Evolutionary conservation across 2,329 filamentous ascomycete species (phyloP).

Genomic region (Trichoderma sp.): DNA sequence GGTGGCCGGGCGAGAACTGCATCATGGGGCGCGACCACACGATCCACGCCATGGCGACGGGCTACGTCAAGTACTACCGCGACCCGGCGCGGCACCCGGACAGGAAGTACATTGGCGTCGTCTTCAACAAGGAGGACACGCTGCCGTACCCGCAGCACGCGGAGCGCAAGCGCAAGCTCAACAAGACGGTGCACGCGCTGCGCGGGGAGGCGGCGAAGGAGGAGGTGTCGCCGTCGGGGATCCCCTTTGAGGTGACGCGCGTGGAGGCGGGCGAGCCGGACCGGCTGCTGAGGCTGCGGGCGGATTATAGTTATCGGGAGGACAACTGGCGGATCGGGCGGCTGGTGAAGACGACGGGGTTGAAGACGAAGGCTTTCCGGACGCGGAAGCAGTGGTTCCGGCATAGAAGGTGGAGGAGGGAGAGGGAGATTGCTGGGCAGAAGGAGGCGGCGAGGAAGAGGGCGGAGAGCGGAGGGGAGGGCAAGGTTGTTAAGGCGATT

Average conservation of each 20-base stretch:
- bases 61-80: slow-evolving; percentile 96
- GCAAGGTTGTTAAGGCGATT: slow-evolving; percentile 39
- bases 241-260: slow-evolving; percentile 51
- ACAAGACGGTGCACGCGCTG: slow-evolving; percentile 64
- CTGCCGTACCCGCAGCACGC: slow-evolving; percentile 77
- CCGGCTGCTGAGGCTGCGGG: slow-evolving; percentile 53
- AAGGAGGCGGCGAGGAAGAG: slow-evolving; percentile 43
- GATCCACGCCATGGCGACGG: slow-evolving; percentile 80
- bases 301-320: slow-evolving; percentile 62
- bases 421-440: slow-evolving; percentile 48
- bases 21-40: slow-evolving; percentile 96
- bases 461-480: slow-evolving; percentile 39
- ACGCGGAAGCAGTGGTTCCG: slow-evolving; percentile 55
- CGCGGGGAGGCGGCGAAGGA: slow-evolving; percentile 43
- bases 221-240: slow-evolving; percentile 53
- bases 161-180: slow-evolving; percentile 72
- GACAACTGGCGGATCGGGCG: slow-evolving; percentile 62
- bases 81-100: slow-evolving; percentile 82
- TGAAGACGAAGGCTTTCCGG: slow-evolving; percentile 53
- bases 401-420: slow-evolving; percentile 47
- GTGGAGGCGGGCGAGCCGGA: slow-evolving; percentile 47
- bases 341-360: slow-evolving; percentile 55
- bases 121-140: slow-evolving; percentile 77
- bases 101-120: slow-evolving; percentile 92
- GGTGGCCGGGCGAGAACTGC: slow-evolving; percentile 95